Base-by-base conservation (phyloP, 768 basidiomycete species). In the Rhodotorula kratochvilovae region DNA sequence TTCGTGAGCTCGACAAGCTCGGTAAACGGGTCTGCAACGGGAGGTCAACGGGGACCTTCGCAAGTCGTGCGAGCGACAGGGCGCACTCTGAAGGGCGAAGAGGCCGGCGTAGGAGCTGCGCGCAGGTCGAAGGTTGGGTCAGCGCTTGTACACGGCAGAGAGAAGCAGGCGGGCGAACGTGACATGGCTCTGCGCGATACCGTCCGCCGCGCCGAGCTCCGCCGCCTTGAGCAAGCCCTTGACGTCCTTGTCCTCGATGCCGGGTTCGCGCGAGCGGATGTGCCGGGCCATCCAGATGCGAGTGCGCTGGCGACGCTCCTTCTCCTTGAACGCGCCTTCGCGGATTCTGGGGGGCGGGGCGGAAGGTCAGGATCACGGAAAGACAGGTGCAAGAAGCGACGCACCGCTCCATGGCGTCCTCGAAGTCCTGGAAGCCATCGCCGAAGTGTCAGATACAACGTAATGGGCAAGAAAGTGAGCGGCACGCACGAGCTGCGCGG, bases 1-100 rank as follows among this genome's bases (percentile, higher is more conserved):
- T 70, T 29, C 25, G 72, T 70, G 56, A 73, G 68, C 48, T 70
- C 73, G 4, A 62, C 66, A 33, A 74, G 58, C 57, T 74, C 73
- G 35, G 66, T 70, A 66, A 70, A 70, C 12, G 69, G 73, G 43
- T 74, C 72, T 73, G 58, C 27, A 19, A 2, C 4, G 19, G 35
- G 7, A 3, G 16, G 48, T 35, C 12, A 21, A 7, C 21, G 3
- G n/a, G 23, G 33, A 25, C 23, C 21, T 19, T 17, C 33, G 3
- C 33, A 29, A 45, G 39, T n/a, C 11, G 23, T 4, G 25, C 11
- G 48, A 23, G 46, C 19, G 7, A 29, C 8, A 0, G 16, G 23
- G 17, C 72, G 5, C 10, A 73, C 72, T 74, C 15, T 70, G 61
- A 1, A 70, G 31, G 0, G 73, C 73, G 58, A 62, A 74, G 2